These are phyloP conservation scores for Chimonanthus praecox DNA, from an alignment of 164 flowering plant species.

Conservation along the genomic window DNA sequence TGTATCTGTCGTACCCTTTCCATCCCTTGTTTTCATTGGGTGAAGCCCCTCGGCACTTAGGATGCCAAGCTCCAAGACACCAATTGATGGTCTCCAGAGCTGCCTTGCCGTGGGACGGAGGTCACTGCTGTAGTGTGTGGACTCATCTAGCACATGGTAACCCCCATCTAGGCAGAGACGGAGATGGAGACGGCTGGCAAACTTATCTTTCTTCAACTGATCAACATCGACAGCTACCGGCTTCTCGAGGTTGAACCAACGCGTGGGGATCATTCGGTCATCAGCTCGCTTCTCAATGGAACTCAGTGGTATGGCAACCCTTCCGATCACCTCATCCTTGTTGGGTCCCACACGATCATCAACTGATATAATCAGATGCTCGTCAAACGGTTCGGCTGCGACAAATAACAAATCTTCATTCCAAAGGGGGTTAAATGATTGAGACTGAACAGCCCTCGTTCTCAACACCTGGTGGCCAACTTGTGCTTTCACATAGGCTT, in stretches of 20 bases:
- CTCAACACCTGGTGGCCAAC: constrained; percentile 72
- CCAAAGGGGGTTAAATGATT: constrained; percentile 62
- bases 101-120: constrained; percentile 91
- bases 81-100: constrained; percentile 78
- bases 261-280: constrained; percentile 62
- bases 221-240: constrained; percentile 66
- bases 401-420: constrained; percentile 85
- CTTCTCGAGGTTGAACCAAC: constrained; percentile 83
- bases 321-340: constrained; percentile 85
- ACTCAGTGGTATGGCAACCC: constrained; percentile 57
- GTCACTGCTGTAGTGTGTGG: constrained; percentile 88
- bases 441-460: constrained; percentile 64
- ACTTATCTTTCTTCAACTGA: constrained; percentile 74
- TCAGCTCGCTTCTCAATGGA: constrained; percentile 78
- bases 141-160: constrained; percentile 91
- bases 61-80: constrained; percentile 81
- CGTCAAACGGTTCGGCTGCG: constrained; percentile 94
- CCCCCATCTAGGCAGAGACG: constrained; percentile 90
- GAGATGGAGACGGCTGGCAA: constrained; percentile 69
- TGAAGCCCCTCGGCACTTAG: constrained; percentile 70
- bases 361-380: constrained; percentile 64
- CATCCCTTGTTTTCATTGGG: constrained; percentile 85
- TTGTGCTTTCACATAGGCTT: constrained; percentile 69
- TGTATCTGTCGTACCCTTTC: constrained; percentile 76
- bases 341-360: constrained; percentile 84